Base-by-base conservation (phyloP, 352 stramenopile species). In the Plasmopara halstedii region DNA sequence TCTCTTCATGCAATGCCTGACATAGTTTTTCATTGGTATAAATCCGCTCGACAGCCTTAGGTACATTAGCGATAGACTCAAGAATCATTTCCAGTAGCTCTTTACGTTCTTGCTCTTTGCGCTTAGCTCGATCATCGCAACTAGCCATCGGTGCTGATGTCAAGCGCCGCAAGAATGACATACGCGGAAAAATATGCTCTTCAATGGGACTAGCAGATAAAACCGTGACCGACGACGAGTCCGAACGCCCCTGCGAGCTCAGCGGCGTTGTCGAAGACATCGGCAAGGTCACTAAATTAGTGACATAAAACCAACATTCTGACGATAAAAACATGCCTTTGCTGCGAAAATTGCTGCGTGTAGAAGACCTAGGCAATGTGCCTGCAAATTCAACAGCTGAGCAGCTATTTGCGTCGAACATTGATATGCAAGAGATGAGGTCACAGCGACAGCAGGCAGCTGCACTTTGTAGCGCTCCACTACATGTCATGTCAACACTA, bases 51-150 rank as follows among this genome's bases (percentile, higher is more conserved):
- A 88, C 63, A 14, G 77, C 77, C 45, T 83, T 67, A 1, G 77
- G 77, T 4, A 88, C 77, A 45, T 69, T 86, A 34, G 73, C 64
- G 37, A 88, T 82, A 20, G 77, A 83, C 60, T 85, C 73, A 7
- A 86, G 61, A 19, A 88, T 80, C 73, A 86, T 82, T 21, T 71
- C 61, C 54, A 88, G 60, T 35, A 88, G 56, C 54, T 86, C 73
- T 2, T 69, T 73, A 6, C 67, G 65, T 52, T 88, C 73, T n/a
- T 52, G 42, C 33, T 83, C 73, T 34, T 82, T 85, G 35, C 69
- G 70, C 13, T 53, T 56, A 18, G 76, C 58, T 39, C 72, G 62
- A 5, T 81, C 72, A 7, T 51, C 32, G 36, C 47, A 32, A 53
- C 10, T 54, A 37, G 49, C 40, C 13, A 35, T 45, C 18, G 49